Conservation (phyloP, 1,284 basidiomycete genomes). For the Pulveroboletus sp. region DNA sequence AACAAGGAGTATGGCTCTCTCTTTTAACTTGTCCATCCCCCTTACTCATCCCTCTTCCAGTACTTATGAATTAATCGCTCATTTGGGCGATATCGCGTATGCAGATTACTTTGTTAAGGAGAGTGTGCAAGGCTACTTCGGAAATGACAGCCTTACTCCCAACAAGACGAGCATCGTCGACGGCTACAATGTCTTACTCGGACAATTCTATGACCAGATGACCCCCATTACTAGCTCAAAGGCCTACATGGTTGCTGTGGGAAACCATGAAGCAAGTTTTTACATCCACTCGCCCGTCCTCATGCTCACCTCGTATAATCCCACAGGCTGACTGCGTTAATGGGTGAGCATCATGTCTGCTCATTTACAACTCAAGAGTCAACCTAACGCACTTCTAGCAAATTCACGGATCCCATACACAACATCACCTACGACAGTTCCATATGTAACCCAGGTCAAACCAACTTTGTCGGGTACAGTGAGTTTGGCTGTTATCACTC, state of each 20-base stretch:
- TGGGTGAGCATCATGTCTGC: conserved; percentile 17
- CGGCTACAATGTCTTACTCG: conserved; percentile 29
- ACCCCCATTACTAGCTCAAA: conserved; percentile 24
- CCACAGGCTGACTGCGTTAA: conserved; percentile 32
- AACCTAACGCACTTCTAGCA: conserved; percentile 9
- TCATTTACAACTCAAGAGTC: background rate
- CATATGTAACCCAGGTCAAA: conserved; percentile 31
- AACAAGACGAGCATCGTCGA: conserved; percentile 31
- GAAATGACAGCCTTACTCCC: conserved; percentile 30
- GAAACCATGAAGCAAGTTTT: conserved; percentile 29
- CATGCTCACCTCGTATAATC: background rate
- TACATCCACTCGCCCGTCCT: background rate
- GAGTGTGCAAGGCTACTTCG: conserved; percentile 34
- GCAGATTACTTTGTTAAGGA: conserved; percentile 34
- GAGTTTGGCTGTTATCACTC: background rate
- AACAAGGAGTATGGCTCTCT: conserved; percentile 28
- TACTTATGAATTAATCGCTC: conserved; percentile 30
- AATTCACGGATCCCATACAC: conserved; percentile 25
- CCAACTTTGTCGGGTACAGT: conserved; percentile 35
- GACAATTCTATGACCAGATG: conserved; percentile 33
- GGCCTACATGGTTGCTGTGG: conserved; percentile 32
- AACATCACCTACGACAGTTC: conserved; percentile 32
- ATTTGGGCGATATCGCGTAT: conserved; percentile 32
- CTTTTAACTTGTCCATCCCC: background rate
- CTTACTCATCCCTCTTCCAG: conserved; percentile 12